Percentiles rank a stretch among this genome's conserved stretches.
Conservation (phyloP, 371 early-diverging fungal genomes). For the Mortierella sp. region DNA sequence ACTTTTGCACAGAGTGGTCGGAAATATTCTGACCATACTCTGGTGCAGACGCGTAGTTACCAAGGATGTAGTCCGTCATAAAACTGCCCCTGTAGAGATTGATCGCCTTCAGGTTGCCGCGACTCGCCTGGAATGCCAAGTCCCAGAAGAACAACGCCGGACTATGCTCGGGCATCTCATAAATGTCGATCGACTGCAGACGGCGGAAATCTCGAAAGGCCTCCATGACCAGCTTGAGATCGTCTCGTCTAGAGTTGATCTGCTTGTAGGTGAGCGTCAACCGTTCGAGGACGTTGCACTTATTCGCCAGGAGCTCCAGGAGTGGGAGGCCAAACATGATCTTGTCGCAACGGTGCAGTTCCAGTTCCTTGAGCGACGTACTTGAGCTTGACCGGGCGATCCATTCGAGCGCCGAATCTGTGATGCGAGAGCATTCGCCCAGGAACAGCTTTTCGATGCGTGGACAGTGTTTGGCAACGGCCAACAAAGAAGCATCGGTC, state of each 20-base stretch:
- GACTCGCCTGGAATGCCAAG: slow-evolving; percentile 42
- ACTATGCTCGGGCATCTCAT: slow-evolving; percentile 51
- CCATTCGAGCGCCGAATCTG: slow-evolving; percentile 49
- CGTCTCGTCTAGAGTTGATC: slow-evolving; percentile 52
- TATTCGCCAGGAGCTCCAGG: slow-evolving; percentile 27
- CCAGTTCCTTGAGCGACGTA: slow-evolving; percentile 35
- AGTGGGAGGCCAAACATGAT: slow-evolving; percentile 40
- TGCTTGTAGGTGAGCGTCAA: slow-evolving; percentile 51
- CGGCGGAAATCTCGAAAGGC: slow-evolving; percentile 45
- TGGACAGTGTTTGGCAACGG: slow-evolving; percentile 49
- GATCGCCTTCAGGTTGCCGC: slow-evolving; percentile 27
- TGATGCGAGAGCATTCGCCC: slow-evolving; percentile 43
- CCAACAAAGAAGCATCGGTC: slow-evolving; percentile 34
- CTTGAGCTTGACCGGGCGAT: slow-evolving; percentile 46
- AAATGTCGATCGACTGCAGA: slow-evolving; percentile 33
- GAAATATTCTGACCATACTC: slow-evolving; percentile 49
- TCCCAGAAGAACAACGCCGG: slow-evolving; percentile 58
- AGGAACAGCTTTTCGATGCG: slow-evolving; percentile 36
- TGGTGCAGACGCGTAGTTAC: slow-evolving; percentile 41
- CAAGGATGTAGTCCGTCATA: slow-evolving; percentile 43
- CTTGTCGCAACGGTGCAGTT: slow-evolving; percentile 53
- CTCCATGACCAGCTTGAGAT: slow-evolving; percentile 56
- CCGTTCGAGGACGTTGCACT: slow-evolving; percentile 40
- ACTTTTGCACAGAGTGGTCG: slow-evolving; percentile 40
- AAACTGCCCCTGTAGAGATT: slow-evolving; percentile 50